Evolutionary conservation across 306 rosid species (phyloP).

Genomic region (Rosa lucieae): DNA sequence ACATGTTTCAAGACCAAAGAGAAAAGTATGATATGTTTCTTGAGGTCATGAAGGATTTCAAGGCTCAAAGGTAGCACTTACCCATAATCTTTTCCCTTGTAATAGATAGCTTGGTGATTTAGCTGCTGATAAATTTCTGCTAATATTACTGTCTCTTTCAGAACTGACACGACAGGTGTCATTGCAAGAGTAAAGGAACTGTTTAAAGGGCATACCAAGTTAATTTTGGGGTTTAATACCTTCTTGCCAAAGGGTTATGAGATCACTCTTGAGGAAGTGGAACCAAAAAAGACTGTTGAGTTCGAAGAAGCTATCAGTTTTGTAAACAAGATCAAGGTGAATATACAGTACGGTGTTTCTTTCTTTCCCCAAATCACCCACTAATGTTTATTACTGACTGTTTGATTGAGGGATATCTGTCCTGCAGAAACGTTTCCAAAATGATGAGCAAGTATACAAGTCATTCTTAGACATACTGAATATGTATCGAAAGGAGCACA

Average conservation of each 20-base stretch:
- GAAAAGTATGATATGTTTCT: slow-evolving; percentile 82
- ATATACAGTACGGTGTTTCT: background rate
- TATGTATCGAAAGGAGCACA: slow-evolving; percentile 97
- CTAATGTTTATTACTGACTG: slow-evolving; percentile 8
- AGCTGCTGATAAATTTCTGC: slow-evolving; percentile 13
- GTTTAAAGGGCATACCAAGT: slow-evolving; percentile 86
- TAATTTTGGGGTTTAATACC: slow-evolving; percentile 95
- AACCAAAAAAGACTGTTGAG: slow-evolving; percentile 83
- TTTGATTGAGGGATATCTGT: slow-evolving; percentile 25
- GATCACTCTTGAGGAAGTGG: slow-evolving; percentile 84
- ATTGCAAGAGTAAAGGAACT: slow-evolving; percentile 92
- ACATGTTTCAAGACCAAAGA: slow-evolving; percentile 78
- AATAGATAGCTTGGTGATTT: slow-evolving; percentile 15
- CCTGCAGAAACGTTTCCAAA: slow-evolving; percentile 82
- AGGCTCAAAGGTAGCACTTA: slow-evolving; percentile 78
- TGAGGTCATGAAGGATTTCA: slow-evolving; percentile 96
- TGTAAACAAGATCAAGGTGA: slow-evolving; percentile 97
- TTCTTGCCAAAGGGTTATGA: slow-evolving; percentile 97
- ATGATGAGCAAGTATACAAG: slow-evolving; percentile 83
- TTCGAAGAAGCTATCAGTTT: slow-evolving; percentile 97
- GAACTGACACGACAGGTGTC: slow-evolving; percentile 94
- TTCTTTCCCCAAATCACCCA: slow-evolving; percentile 12
- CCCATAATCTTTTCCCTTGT: slow-evolving; percentile 3
- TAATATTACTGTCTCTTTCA: slow-evolving; percentile 36
- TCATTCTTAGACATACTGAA: slow-evolving; percentile 93